phyloP scores from a whole-genome alignment of 129 eudicot genomes.

The Pittosporum tobira region DNA sequence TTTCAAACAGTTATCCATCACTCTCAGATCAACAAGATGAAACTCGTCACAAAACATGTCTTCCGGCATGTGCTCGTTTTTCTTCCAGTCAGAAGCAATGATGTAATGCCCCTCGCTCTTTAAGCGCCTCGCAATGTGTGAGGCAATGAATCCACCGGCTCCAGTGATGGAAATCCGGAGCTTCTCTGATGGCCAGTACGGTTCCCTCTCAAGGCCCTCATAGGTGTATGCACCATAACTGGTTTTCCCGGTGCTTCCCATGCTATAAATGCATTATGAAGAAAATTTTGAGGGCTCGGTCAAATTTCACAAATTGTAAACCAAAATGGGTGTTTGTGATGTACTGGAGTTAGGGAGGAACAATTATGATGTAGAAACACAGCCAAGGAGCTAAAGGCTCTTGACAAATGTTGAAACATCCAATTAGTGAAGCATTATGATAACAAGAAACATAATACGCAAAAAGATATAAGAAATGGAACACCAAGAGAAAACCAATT shows the following conservation, averaged over 20 bases:
- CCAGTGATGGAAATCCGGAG: conserved; percentile 88
- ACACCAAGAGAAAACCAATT: not conserved
- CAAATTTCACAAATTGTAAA: not conserved
- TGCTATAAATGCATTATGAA: conserved; percentile 25
- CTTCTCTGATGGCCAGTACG: conserved; percentile 93
- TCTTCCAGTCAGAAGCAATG: conserved; percentile 99
- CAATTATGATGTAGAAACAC: not conserved
- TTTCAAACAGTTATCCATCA: conserved; percentile 95
- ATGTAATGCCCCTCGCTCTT: conserved; percentile 97
- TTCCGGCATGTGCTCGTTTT: conserved; percentile 97
- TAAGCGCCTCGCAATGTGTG: conserved; percentile 94
- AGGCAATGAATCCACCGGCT: conserved; percentile 97
- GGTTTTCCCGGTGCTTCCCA: conserved; percentile 59
- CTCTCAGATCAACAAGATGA: conserved; percentile 94
- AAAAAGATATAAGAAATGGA: not conserved
- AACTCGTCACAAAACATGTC: conserved; percentile 98
- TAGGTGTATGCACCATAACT: conserved; percentile 82
- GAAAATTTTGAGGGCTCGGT: not conserved
- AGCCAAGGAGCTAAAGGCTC: not conserved
- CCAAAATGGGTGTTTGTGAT: not conserved
- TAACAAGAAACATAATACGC: not conserved
- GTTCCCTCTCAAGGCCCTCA: conserved; percentile 88
- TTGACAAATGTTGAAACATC: not conserved
- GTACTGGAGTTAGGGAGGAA: too few relatives aligned
- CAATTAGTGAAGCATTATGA: not conserved